Conservation (phyloP, 345 rosid genomes). For the Combretum micranthum region DNA sequence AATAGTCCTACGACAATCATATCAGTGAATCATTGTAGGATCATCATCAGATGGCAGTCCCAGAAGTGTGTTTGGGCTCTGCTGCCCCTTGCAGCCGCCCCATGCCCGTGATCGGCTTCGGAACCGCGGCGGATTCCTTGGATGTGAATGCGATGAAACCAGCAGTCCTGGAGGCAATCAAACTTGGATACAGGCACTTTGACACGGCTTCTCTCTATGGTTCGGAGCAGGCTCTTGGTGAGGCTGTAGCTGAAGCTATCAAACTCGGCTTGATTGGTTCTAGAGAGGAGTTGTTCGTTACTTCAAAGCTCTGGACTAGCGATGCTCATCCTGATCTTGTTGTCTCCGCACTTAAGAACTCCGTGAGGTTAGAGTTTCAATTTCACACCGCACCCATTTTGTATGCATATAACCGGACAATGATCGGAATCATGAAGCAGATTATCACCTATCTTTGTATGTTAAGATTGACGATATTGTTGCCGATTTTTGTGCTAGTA, state of each 20-base stretch:
- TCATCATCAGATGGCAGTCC: neutral
- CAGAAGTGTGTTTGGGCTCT: conserved; percentile 1
- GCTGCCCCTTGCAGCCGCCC: neutral
- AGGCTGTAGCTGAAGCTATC: conserved; percentile 33
- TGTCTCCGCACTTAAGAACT: conserved; percentile 17
- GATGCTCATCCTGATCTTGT: conserved; percentile 23
- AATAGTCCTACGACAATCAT: too few species aligned
- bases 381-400: too few species aligned
- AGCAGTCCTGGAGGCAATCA: conserved; percentile 22
- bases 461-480: too few species aligned
- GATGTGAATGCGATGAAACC: conserved; percentile 5
- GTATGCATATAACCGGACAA: too few species aligned
- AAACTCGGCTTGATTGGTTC: conserved; percentile 17
- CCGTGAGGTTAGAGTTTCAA: neutral
- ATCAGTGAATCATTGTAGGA: too few species aligned
- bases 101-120: conserved; percentile 13
- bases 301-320: conserved; percentile 31
- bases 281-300: conserved; percentile 32
- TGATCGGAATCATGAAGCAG: too few species aligned
- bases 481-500: too few species aligned
- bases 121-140: conserved; percentile 13
- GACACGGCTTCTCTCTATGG: conserved; percentile 26
- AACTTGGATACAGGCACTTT: conserved; percentile 31
- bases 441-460: too few species aligned
- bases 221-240: conserved; percentile 27